These are phyloP conservation scores for Chlorella variabilis DNA, from an alignment of 163 green algal species.

Conservation along the genomic window DNA sequence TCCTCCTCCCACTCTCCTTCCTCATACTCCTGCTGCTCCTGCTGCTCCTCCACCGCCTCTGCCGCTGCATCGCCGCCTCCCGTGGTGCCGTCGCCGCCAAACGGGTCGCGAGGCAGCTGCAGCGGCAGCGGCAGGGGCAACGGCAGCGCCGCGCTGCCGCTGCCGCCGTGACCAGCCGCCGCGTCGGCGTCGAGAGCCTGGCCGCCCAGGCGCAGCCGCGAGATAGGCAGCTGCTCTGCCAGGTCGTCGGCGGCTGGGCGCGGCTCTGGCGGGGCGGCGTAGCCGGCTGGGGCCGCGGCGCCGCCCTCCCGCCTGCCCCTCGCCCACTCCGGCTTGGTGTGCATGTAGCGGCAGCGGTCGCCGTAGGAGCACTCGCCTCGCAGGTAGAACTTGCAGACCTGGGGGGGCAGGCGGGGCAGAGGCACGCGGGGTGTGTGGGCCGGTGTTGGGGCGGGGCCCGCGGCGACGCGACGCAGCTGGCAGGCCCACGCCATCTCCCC, in stretches of 20 bases:
- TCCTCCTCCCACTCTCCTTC: not conserved
- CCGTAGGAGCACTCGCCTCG: slow-evolving; percentile 73
- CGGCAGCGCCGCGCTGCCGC: not conserved
- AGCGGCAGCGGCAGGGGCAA: slow-evolving; percentile 22
- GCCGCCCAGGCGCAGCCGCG: slow-evolving; percentile 33
- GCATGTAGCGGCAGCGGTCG: slow-evolving; percentile 75
- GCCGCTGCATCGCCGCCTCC: not conserved
- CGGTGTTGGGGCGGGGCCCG: too few relatives aligned
- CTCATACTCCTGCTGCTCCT: not conserved
- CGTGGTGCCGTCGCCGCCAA: not conserved
- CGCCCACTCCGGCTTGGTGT: slow-evolving; percentile 54
- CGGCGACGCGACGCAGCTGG: too few relatives aligned
- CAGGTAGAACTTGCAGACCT: slow-evolving; percentile 77
- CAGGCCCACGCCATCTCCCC: too few relatives aligned
- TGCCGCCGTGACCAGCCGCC: not conserved
- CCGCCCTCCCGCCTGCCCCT: slow-evolving; percentile 2
- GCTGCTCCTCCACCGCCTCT: not conserved
- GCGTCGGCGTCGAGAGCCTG: not conserved
- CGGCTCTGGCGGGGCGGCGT: not conserved
- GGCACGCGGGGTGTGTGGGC: too few relatives aligned
- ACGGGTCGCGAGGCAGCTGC: not conserved
- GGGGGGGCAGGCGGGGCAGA: not conserved
- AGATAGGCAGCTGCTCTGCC: slow-evolving; percentile 39
- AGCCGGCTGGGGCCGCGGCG: slow-evolving; percentile 2
- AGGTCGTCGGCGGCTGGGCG: slow-evolving; percentile 33